Conservation (phyloP, 2,329 filamentous ascomycete species). For the Neodidymelliopsis sp. region DNA sequence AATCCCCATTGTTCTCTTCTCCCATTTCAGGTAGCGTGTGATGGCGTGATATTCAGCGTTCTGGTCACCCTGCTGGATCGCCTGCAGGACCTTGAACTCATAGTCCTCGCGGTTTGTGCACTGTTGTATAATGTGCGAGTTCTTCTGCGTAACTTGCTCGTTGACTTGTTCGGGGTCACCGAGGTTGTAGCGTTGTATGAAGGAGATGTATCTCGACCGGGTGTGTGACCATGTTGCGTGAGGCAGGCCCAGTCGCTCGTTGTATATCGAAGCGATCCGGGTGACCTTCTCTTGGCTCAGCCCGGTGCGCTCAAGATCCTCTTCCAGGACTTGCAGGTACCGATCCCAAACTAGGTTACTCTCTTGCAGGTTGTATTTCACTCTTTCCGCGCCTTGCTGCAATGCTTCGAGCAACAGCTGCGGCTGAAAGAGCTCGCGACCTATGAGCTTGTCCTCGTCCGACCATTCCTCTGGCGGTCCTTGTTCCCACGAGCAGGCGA, state of each 20-base stretch:
- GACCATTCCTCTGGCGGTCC: slow-evolving; percentile 59
- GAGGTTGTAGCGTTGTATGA: slow-evolving; percentile 75
- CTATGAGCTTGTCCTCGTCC: slow-evolving; percentile 72
- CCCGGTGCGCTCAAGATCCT: slow-evolving; percentile 67
- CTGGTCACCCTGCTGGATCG: slow-evolving; percentile 63
- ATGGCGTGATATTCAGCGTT: slow-evolving; percentile 64
- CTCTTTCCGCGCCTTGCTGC: slow-evolving; percentile 74
- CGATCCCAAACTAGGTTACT: slow-evolving; percentile 82
- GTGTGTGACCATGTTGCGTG: slow-evolving; percentile 79
- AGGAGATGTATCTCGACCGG: slow-evolving; percentile 75
- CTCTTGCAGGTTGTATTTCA: slow-evolving; percentile 76
- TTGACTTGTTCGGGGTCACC: slow-evolving; percentile 77
- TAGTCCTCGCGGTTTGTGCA: slow-evolving; percentile 71
- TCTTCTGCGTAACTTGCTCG: slow-evolving; percentile 69
- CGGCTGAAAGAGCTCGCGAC: slow-evolving; percentile 74
- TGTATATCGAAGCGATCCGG: slow-evolving; percentile 73
- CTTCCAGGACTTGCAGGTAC: slow-evolving; percentile 75
- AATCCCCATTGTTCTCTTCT: slow-evolving; percentile 67
- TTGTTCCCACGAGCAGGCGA: slow-evolving; percentile 67
- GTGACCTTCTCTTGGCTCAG: slow-evolving; percentile 63
- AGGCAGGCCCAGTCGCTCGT: slow-evolving; percentile 73
- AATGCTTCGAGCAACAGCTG: slow-evolving; percentile 72
- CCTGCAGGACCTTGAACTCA: slow-evolving; percentile 71
- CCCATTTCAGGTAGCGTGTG: slow-evolving; percentile 83
- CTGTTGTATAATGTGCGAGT: slow-evolving; percentile 69